These are phyloP conservation scores for Vinca minor DNA, from an alignment of 257 asterid genomes.

Conservation along the genomic window DNA sequence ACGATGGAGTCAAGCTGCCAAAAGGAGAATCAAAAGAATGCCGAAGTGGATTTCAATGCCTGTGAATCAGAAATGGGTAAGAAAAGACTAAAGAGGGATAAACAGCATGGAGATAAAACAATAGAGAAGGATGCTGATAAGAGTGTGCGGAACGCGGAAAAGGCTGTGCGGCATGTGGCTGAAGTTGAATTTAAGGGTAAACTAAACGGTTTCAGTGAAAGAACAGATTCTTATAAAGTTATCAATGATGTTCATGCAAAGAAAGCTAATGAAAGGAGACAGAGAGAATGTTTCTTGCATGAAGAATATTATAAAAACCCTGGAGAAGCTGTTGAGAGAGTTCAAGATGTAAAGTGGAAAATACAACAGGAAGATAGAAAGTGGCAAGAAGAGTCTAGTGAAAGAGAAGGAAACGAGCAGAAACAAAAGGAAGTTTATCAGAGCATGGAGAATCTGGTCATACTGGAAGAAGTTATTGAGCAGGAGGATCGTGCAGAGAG, in stretches of 20 bases:
- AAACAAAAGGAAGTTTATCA: slow-evolving; percentile 12
- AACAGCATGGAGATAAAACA: slow-evolving; percentile 5
- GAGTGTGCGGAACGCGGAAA: slow-evolving; percentile 22
- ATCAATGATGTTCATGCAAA: slow-evolving; percentile 21
- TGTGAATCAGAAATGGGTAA: slow-evolving; percentile 12
- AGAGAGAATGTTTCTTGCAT: slow-evolving; percentile 16
- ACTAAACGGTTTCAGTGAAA: slow-evolving; percentile 16
- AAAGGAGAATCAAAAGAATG: slow-evolving; percentile 26
- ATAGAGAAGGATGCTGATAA: slow-evolving; percentile 15
- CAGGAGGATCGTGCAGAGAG: slow-evolving; percentile 18
- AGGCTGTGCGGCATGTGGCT: slow-evolving; percentile 21
- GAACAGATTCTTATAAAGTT: slow-evolving; percentile 23
- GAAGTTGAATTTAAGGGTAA: slow-evolving; percentile 24
- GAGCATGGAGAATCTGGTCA: slow-evolving; percentile 18
- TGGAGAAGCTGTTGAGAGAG: slow-evolving; percentile 23
- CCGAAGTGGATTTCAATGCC: slow-evolving; percentile 19
- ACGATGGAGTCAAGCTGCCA: slow-evolving; percentile 17
- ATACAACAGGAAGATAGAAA: slow-evolving; percentile 28
- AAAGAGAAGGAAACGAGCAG: slow-evolving; percentile 16
- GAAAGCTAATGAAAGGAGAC: slow-evolving; percentile 25
- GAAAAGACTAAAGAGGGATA: slow-evolving; percentile 20
- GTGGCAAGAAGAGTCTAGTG: slow-evolving; percentile 26
- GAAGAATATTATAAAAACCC: slow-evolving; percentile 31
- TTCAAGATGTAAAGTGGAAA: slow-evolving; percentile 22
- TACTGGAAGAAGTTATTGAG: slow-evolving; percentile 21